Conservation (phyloP, 306 rosid species). For the Cicer chorassanicum region DNA sequence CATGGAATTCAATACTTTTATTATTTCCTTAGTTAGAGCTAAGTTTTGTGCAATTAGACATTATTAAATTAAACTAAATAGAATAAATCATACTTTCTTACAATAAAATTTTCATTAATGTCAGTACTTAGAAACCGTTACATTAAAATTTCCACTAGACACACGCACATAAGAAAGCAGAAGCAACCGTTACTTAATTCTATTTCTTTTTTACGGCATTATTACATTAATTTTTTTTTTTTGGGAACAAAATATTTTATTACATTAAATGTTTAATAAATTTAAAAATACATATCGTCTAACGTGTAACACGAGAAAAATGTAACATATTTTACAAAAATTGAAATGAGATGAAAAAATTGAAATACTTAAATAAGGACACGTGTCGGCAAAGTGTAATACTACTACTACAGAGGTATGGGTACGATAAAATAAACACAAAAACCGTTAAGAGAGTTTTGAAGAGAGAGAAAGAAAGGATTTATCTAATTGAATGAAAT, state of each 20-base stretch:
- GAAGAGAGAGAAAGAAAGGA: constrained; percentile 19
- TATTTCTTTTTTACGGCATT: too few species aligned
- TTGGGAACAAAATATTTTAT: too few species aligned
- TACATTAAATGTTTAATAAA: not conserved
- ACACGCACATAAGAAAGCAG: too few species aligned
- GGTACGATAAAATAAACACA: constrained; percentile 24
- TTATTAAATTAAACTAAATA: not conserved
- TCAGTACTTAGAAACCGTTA: too few species aligned
- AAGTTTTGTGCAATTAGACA: not conserved
- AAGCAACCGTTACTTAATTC: too few species aligned
- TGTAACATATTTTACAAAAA: not conserved
- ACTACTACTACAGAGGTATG: not conserved
- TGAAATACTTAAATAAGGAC: not conserved
- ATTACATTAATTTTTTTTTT: too few species aligned
- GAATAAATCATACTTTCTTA: not conserved
- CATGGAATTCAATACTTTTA: not conserved
- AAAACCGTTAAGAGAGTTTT: constrained; percentile 63
- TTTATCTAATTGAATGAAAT: constrained; percentile 25
- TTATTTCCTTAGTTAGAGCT: not conserved
- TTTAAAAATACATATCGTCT: not conserved
- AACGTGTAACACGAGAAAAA: not conserved
- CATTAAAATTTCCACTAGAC: too few species aligned
- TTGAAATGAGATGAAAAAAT: not conserved
- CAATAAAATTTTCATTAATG: not conserved
- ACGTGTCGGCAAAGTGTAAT: constrained; percentile 13